phyloP scores from a whole-genome alignment of 164 flowering plant species.

The Kalanchoe fedtschenkoi region DNA sequence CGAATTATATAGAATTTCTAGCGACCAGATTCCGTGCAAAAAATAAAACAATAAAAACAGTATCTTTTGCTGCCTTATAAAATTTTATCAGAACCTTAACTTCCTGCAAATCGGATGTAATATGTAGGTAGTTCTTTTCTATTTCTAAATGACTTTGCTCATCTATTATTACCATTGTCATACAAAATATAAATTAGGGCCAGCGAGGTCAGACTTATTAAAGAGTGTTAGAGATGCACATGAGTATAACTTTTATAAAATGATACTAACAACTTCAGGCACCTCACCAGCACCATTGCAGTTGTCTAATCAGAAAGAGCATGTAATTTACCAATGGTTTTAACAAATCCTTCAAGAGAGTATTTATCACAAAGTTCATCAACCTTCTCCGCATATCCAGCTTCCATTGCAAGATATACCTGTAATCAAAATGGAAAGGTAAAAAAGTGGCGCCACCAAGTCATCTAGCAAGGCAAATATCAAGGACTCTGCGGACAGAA shows the following conservation, averaged over 20 bases:
- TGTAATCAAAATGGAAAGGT: slow-evolving; percentile 13
- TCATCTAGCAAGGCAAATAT: neutral
- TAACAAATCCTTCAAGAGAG: slow-evolving; percentile 57
- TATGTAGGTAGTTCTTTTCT: too few relatives aligned
- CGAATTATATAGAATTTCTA: neutral
- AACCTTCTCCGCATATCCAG: slow-evolving; percentile 87
- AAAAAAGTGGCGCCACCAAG: neutral
- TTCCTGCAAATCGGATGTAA: too few relatives aligned
- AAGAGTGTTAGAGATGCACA: too few relatives aligned
- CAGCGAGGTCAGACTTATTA: too few relatives aligned
- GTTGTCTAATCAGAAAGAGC: neutral
- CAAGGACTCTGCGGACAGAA: neutral
- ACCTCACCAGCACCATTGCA: neutral
- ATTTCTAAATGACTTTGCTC: neutral
- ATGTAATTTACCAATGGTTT: slow-evolving; percentile 36
- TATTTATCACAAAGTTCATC: slow-evolving; percentile 77
- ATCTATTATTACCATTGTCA: neutral
- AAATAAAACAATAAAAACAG: too few relatives aligned
- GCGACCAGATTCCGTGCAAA: neutral
- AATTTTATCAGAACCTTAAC: too few relatives aligned
- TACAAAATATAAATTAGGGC: neutral
- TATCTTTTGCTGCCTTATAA: too few relatives aligned
- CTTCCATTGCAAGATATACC: slow-evolving; percentile 95
- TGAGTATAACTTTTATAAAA: too few relatives aligned
- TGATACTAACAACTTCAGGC: neutral